Evolutionary conservation across 495 filamentous ascomycete genomes (phyloP).

Genomic region (Trichoderma orchidacearum): DNA sequence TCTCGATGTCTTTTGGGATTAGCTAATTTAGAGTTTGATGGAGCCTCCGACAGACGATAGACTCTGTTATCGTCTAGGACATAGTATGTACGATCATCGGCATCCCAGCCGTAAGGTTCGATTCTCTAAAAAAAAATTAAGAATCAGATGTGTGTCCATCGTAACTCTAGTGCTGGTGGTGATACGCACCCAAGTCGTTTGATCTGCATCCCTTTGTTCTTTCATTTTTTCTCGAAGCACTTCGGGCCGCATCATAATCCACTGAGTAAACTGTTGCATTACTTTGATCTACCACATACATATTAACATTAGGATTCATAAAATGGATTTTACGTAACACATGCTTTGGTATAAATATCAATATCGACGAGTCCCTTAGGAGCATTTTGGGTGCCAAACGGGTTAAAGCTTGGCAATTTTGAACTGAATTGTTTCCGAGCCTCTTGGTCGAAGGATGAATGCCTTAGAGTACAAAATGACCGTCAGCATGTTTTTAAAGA

Average conservation of each 20-base stretch:
- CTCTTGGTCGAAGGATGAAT: slow-evolving; percentile 87
- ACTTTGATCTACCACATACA: slow-evolving; percentile 48
- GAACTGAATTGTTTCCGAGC: slow-evolving; percentile 78
- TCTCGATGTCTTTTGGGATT: slow-evolving; percentile 56
- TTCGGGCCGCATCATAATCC: slow-evolving; percentile 78
- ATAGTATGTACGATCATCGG: slow-evolving; percentile 70
- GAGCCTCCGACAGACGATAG: slow-evolving; percentile 68
- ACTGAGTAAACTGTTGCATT: slow-evolving; percentile 78
- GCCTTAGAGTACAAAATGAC: slow-evolving; percentile 32
- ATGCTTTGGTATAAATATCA: slow-evolving; percentile 67
- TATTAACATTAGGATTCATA: background rate
- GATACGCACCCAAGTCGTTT: slow-evolving; percentile 64
- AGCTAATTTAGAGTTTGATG: slow-evolving; percentile 46
- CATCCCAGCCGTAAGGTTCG: slow-evolving; percentile 82
- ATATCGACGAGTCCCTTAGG: slow-evolving; percentile 66
- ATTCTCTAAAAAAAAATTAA: slow-evolving; percentile 52
- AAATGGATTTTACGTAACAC: background rate
- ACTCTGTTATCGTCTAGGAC: slow-evolving; percentile 89
- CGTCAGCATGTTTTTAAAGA: background rate
- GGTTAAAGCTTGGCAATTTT: slow-evolving; percentile 69
- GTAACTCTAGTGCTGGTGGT: background rate
- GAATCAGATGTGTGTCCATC: background rate
- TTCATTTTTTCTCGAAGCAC: slow-evolving; percentile 76
- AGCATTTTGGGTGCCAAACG: slow-evolving; percentile 68
- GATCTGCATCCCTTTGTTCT: slow-evolving; percentile 67